Evolutionary conservation across 768 basidiomycete species (phyloP), one percentile per base, ranked within the genome.

Genomic region (Mycena albidolilacea): DNA sequence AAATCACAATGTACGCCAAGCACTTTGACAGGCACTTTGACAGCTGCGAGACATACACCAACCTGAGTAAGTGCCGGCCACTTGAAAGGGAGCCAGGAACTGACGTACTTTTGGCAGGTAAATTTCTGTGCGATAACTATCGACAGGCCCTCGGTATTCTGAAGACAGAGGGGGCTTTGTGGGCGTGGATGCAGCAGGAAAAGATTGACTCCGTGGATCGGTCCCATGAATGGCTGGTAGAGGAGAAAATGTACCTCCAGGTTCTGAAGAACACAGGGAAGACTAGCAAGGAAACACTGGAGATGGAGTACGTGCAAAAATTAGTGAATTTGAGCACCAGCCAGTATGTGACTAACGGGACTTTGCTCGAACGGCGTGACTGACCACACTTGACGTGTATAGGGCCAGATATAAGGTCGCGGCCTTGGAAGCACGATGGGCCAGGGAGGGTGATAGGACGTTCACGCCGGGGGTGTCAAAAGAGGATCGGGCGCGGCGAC

Each of bases 141-240:
- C 2, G 23, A 23, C 23, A 23, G 23, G 23, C 23, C 23, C 23
- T 80, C 7, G 46, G 70, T 5, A 77, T 78, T 19, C 43, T 79
- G 30, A 63, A 66, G 21, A 64, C 44, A 1, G 63, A 75, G 30
- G 35, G 54, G 21, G 67, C 67, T 0, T 23, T 75, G 41, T 9
- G 30, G 11, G 14, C 50, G 9, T 67, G 67, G 21, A 68, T 67
- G 74, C 30, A 35, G 19, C 39, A 59, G 30, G 71, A 75, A 64
- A 39, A 52, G 46, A 9, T 54, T 7, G 71, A 62, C 11, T n/a
- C 52, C 11, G 38, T 64, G 12, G 48, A 58, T 17, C 21, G 37
- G 30, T 70, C 69, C 46, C 64, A 66, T 23, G 38, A 68, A 37
- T 71, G 72, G 64, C 65, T 76, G 11, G 46, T 54, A 30, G 62